A percentile compares a stretch with the other conserved stretches of the same genome.
phyloP scores from a whole-genome alignment of 2,329 filamentous ascomycete species.

The Neonectria coccinea region DNA sequence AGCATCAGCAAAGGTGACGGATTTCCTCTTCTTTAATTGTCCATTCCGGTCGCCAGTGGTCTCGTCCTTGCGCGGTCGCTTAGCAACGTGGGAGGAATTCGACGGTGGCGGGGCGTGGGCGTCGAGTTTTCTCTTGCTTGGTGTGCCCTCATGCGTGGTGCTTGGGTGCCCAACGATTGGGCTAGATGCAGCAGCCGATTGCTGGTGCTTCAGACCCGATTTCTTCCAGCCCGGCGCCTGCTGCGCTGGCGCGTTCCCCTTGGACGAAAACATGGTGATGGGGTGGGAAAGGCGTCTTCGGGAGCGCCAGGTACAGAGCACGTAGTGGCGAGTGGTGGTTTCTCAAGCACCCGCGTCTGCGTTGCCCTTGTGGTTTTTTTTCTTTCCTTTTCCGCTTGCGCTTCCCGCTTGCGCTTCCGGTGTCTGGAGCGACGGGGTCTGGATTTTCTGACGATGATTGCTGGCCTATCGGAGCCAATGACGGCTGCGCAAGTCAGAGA shows the following conservation, averaged over 20 bases:
- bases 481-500: conserved; percentile 21
- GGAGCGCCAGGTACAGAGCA: conserved; percentile 17
- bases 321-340: conserved; percentile 6
- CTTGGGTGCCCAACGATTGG: conserved; percentile 54
- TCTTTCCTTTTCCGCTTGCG: conserved; percentile 34
- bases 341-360: conserved; percentile 18
- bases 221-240: conserved; percentile 70
- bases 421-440: conserved; percentile 28
- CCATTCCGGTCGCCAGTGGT: conserved; percentile 42
- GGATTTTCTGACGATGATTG: conserved; percentile 33
- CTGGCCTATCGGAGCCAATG: conserved; percentile 33
- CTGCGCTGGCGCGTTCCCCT: conserved; percentile 57
- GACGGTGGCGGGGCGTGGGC: conserved; percentile 51
- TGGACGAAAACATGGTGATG: conserved; percentile 57
- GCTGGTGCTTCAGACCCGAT: conserved; percentile 73
- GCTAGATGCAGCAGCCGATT: conserved; percentile 47
- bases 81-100: conserved; percentile 48
- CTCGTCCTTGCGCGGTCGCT: conserved; percentile 51
- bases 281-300: conserved; percentile 36
- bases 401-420: conserved; percentile 10
- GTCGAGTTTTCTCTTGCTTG: conserved; percentile 56
- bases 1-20: conserved; percentile 62
- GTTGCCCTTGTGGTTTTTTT: conserved; percentile 30
- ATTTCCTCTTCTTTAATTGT: conserved; percentile 57
- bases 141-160: conserved; percentile 46